These are phyloP conservation scores for Colletotrichum tropicicola DNA, from an alignment of 2,329 filamentous ascomycete genomes.

Conservation along the genomic window DNA sequence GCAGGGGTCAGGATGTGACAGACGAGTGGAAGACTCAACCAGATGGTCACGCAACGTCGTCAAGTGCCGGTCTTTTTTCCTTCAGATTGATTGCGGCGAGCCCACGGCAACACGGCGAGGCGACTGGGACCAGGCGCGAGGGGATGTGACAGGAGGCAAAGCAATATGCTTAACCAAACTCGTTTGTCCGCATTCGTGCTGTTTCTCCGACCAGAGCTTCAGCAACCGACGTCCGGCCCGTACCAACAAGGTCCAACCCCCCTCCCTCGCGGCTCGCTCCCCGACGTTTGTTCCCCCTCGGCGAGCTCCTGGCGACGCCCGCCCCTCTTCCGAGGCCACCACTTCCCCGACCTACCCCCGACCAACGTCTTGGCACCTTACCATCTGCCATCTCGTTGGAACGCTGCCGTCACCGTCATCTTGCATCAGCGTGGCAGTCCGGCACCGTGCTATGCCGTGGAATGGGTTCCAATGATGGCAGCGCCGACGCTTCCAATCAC, in stretches of 20 bases:
- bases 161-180: slow-evolving; percentile 27
- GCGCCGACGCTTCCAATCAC: slow-evolving; percentile 3
- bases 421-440: slow-evolving; percentile 17
- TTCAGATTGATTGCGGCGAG: slow-evolving; percentile 19
- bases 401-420: slow-evolving; percentile 15
- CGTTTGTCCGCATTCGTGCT: slow-evolving; percentile 11
- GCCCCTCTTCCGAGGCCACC: slow-evolving; percentile 24
- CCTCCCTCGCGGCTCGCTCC: slow-evolving; percentile 3
- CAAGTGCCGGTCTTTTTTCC: slow-evolving; percentile 12
- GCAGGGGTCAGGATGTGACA: slow-evolving; percentile 15
- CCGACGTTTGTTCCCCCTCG: slow-evolving; percentile 40
- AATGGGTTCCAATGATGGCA: slow-evolving; percentile 5
- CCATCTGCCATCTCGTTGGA: slow-evolving; percentile 26
- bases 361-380: slow-evolving; percentile 16
- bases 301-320: slow-evolving; percentile 45
- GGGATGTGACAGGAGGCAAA: neutral
- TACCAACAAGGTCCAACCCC: slow-evolving; percentile 1
- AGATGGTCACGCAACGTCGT: slow-evolving; percentile 27
- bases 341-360: slow-evolving; percentile 19
- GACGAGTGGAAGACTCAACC: slow-evolving; percentile 5
- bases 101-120: neutral
- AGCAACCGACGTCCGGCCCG: slow-evolving; percentile 9
- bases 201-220: slow-evolving; percentile 12
- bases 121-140: neutral
- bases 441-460: slow-evolving; percentile 12